Conservation (phyloP, 1,284 basidiomycete species). For the Trichosporon sp. region DNA sequence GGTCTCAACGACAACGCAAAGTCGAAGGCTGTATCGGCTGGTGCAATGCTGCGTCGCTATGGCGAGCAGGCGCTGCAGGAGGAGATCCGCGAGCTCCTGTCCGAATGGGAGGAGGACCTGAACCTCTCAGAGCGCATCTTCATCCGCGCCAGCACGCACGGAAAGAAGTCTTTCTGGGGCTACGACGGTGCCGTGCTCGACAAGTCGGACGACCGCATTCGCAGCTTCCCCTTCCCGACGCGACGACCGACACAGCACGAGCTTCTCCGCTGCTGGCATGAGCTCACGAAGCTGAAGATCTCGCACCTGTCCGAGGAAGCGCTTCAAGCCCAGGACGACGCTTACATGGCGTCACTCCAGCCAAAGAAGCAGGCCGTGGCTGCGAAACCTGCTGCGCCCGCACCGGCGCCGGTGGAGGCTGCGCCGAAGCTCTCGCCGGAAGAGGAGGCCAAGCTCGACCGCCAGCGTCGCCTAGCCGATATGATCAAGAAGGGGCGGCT, state of each 20-base stretch:
- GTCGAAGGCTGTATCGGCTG: conserved; percentile 88
- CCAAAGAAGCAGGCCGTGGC: conserved; percentile 56
- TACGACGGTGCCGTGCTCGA: conserved; percentile 66
- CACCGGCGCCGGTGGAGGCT: conserved; percentile 53
- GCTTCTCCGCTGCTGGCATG: conserved; percentile 76
- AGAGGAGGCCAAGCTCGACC: conserved; percentile 68
- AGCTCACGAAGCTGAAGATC: conserved; percentile 78
- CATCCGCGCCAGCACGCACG: conserved; percentile 78
- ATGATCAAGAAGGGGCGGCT: conserved; percentile 82
- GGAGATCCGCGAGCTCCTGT: conserved; percentile 78
- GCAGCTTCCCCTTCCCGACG: conserved; percentile 90
- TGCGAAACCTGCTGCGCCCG: conserved; percentile 41
- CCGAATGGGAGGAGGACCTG: conserved; percentile 80
- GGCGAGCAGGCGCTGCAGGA: conserved; percentile 90
- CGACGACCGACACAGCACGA: conserved; percentile 92
- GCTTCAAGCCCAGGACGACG: conserved; percentile 77
- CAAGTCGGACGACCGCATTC: conserved; percentile 69
- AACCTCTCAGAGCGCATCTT: conserved; percentile 76
- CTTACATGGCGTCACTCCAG: conserved; percentile 70
- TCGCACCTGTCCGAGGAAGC: conserved; percentile 81
- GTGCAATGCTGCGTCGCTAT: conserved; percentile 88
- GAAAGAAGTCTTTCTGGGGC: conserved; percentile 80
- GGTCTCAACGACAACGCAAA: conserved; percentile 88
- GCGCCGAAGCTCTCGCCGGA: conserved; percentile 66
- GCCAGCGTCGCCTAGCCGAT: conserved; percentile 74